Percentiles rank a stretch among this genome's conserved stretches.
phyloP scores from a whole-genome alignment of 371 early-diverging fungal species.

The Circinella minor region DNA sequence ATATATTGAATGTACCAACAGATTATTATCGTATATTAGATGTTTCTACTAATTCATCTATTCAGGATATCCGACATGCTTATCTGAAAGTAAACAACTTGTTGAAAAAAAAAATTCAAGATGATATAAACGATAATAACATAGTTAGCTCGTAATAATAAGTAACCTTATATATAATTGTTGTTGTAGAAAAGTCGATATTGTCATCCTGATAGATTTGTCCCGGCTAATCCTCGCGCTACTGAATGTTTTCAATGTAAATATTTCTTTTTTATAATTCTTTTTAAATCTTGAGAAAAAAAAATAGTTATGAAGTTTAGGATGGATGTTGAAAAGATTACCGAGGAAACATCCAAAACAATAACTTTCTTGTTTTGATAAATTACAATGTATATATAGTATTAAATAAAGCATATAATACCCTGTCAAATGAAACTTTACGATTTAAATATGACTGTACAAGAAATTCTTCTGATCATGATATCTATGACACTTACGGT shows the following conservation, averaged over 20 bases:
- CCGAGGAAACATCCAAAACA: too few relatives aligned
- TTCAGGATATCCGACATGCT: conserved; percentile 20
- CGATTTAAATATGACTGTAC: conserved; percentile 6
- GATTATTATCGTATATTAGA: conserved; percentile 20
- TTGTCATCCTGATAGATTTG: conserved; percentile 49
- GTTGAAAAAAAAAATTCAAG: background rate
- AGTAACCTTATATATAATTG: too few relatives aligned
- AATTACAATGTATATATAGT: background rate
- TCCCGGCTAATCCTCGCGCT: conserved; percentile 25
- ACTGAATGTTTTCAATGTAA: conserved; percentile 48
- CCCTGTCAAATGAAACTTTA: background rate
- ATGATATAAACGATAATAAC: background rate
- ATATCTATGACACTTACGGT: conserved; percentile 3
- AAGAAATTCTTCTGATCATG: background rate
- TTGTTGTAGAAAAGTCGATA: conserved; percentile 36
- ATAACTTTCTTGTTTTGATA: background rate
- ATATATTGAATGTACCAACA: conserved; percentile 14
- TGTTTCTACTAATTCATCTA: conserved; percentile 1
- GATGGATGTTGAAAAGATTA: too few relatives aligned
- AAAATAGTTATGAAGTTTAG: too few relatives aligned
- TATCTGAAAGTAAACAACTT: conserved; percentile 20
- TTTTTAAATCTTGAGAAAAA: too few relatives aligned
- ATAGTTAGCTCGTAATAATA: too few relatives aligned
- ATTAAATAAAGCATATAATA: conserved; percentile 6
- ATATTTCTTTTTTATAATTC: background rate